Evolutionary conservation across 305 asterid species (phyloP), one percentile per base, ranked within the genome.

Genomic region (Rubia balearica): DNA sequence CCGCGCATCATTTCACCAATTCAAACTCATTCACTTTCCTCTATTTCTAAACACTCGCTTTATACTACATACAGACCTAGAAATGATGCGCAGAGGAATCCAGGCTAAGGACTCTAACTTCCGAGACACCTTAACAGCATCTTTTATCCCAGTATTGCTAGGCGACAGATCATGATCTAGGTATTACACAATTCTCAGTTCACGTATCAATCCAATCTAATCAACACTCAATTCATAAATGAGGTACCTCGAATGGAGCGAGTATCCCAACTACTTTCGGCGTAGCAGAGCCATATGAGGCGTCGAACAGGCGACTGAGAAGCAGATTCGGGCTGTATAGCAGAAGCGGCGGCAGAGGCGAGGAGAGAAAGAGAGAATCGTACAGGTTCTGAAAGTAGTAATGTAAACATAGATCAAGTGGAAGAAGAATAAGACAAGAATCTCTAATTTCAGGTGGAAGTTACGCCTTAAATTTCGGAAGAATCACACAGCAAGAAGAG

Each of bases 121-220:
- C 78, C 77, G 79, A 1, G 95, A 85, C 36, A 92, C 84, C 71
- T 80, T 86, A 57, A 82, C 77, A 53, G 96, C 97, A 85, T 87
- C 98, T 67, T 76, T 91, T 83, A 82, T 80, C 73, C 97, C 98
- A 21, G 86, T 69, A 70, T 85, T 83, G 80, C 92, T 90, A 83
- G 90, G 72, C 16, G 98, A 93, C 24, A 95, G 93, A 81, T 92
- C 98, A 82, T 92, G 96, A 83, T 92, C 98, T 92, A 73, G 63
- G 60, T 22, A 21, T 30, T 59, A 21, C 24, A 62, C 46, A 75
- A 68, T 45, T 65, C 70, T 42, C 36, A 41, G 61, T 36, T 36
- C 40, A 36, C 40, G 40, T 3, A 36, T 36, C 40, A 36, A 36
- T 36, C 6, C 40, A 4, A 36, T 36, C 33, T 30, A 30, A 30